Evolutionary conservation across 257 asterid species (phyloP).

Genomic region (Jaltomata sinuosa): DNA sequence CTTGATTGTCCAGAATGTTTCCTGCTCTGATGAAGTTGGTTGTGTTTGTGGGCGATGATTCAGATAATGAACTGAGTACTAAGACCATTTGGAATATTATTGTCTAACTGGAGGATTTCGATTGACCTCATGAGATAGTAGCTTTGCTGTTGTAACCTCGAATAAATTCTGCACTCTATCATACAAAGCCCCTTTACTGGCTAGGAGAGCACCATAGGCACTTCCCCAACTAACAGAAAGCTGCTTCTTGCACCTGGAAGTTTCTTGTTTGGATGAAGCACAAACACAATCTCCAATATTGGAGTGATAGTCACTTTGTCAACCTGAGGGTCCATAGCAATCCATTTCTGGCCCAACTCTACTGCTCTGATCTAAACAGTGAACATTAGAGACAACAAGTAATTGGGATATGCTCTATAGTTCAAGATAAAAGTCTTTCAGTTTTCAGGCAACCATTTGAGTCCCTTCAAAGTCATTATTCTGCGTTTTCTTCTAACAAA

Average conservation of each 20-base stretch:
- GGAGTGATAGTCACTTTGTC: slow-evolving; percentile 53
- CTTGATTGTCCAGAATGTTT: slow-evolving; percentile 36
- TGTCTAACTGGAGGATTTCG: slow-evolving; percentile 17
- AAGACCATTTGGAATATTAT: too few relatives aligned
- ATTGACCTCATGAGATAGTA: slow-evolving; percentile 30
- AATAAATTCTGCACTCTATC: slow-evolving; percentile 32
- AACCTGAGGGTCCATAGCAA: slow-evolving; percentile 58
- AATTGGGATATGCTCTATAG: slow-evolving; percentile 56
- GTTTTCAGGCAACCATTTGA: slow-evolving; percentile 44
- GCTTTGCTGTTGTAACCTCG: slow-evolving; percentile 24
- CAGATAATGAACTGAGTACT: slow-evolving; percentile 4
- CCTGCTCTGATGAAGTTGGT: slow-evolving; percentile 22
- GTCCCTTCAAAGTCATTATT: slow-evolving; percentile 56
- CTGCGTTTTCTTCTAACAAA: slow-evolving; percentile 56
- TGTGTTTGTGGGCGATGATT: slow-evolving; percentile 25
- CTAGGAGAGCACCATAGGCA: slow-evolving; percentile 52
- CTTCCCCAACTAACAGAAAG: slow-evolving; percentile 73
- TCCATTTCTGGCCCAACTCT: slow-evolving; percentile 55
- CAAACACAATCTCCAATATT: slow-evolving; percentile 58
- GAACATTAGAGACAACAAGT: slow-evolving; percentile 59
- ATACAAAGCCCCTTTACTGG: too few relatives aligned
- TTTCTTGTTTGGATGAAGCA: slow-evolving; percentile 77
- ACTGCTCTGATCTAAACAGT: slow-evolving; percentile 39
- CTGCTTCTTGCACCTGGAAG: slow-evolving; percentile 75
- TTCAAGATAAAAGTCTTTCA: slow-evolving; percentile 47